Evolutionary conservation across 768 basidiomycete genomes (phyloP).

Genomic region (Lactifluus subvellereus): DNA sequence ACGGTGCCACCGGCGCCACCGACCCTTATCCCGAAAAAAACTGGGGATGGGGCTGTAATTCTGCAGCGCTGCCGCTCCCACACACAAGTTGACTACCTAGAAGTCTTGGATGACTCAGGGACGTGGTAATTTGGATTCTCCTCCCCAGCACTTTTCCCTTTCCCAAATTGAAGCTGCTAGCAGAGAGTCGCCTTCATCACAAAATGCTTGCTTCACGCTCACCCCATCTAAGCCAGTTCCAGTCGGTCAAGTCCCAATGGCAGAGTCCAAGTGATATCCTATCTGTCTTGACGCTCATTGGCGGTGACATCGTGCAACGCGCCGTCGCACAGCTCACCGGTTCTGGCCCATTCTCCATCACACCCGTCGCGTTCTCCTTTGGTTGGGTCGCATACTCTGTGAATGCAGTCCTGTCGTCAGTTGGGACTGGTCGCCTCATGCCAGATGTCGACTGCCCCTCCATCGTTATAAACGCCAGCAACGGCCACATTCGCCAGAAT

Average conservation of each 20-base stretch:
- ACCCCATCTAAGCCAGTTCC: background rate
- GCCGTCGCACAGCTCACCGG: conserved; percentile 31
- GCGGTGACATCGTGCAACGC: conserved; percentile 31
- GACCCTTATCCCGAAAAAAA: background rate
- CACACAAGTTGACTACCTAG: too few species aligned
- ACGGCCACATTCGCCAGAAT: conserved; percentile 28
- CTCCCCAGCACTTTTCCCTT: background rate
- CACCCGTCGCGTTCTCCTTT: conserved; percentile 33
- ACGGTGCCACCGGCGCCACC: background rate
- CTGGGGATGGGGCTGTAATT: too few species aligned
- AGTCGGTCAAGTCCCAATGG: conserved; percentile 24
- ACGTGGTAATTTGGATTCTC: background rate
- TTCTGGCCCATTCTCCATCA: conserved; percentile 17
- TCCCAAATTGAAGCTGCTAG: background rate
- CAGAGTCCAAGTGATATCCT: conserved; percentile 29
- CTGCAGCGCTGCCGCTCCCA: too few species aligned
- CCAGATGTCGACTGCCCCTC: conserved; percentile 27
- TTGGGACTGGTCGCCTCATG: conserved; percentile 30
- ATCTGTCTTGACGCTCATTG: conserved; percentile 31
- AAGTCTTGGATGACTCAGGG: too few species aligned
- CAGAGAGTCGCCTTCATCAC: background rate
- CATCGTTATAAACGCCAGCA: conserved; percentile 26
- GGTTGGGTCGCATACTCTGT: conserved; percentile 34
- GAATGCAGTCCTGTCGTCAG: conserved; percentile 25
- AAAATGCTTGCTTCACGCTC: background rate